A percentile compares a stretch with the other conserved stretches of the same genome.
These are phyloP conservation scores for Curvularia verruculosa DNA, from an alignment of 2,329 filamentous ascomycete genomes.

Conservation along the genomic window DNA sequence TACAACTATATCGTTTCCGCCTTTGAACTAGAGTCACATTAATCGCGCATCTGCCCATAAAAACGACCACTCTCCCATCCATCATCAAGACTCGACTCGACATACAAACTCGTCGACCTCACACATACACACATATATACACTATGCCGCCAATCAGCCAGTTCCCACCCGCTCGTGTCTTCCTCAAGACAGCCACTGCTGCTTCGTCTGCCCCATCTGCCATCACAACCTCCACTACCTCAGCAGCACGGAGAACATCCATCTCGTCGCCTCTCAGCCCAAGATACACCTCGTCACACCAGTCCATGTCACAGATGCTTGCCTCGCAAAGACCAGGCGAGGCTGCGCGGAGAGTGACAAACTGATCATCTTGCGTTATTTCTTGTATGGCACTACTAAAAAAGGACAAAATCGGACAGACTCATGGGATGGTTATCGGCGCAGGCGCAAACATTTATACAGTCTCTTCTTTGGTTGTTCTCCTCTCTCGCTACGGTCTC, in stretches of 20 bases:
- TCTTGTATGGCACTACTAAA: not conserved
- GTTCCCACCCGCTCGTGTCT: conserved; percentile 42
- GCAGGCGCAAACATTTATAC: not conserved
- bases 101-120: not conserved
- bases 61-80: not conserved
- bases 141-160: conserved; percentile 43
- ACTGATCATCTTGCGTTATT: not conserved
- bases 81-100: not conserved
- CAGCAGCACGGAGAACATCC: conserved; percentile 11
- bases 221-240: not conserved
- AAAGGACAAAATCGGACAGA: not conserved
- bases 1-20: not conserved
- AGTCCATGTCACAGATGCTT: conserved; percentile 30
- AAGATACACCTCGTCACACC: conserved; percentile 25
- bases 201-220: conserved; percentile 11
- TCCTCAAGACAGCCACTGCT: conserved; percentile 28
- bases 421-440: not conserved
- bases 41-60: not conserved
- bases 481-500: not conserved
- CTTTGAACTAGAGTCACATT: not conserved
- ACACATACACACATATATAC: too few relatives aligned
- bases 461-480: not conserved
- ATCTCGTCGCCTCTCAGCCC: conserved; percentile 20
- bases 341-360: conserved; percentile 3
- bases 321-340: conserved; percentile 21